Percentiles rank a stretch among this genome's conserved stretches.
Conservation (phyloP, 139 green algal genomes). For the Coelastrella sp. region DNA sequence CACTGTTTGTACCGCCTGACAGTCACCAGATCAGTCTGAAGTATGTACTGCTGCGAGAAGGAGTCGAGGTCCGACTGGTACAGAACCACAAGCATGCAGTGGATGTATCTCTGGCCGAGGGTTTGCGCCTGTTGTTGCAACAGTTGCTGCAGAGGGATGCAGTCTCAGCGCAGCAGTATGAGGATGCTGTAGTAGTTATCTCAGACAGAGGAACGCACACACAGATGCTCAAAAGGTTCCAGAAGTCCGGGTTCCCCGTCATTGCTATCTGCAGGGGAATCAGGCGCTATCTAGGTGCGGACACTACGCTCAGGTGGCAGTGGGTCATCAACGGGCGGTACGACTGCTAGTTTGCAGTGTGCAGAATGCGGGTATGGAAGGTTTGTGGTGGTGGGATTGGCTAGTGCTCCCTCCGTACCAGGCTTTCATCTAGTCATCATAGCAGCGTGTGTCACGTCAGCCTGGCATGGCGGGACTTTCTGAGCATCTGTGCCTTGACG, state of each 20-base stretch:
- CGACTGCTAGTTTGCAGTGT: background rate
- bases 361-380: too few relatives aligned
- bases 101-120: background rate
- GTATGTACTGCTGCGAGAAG: slow-evolving; percentile 39
- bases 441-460: too few relatives aligned
- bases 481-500: too few relatives aligned
- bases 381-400: too few relatives aligned
- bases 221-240: background rate
- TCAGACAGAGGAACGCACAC: slow-evolving; percentile 8
- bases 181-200: slow-evolving; percentile 15
- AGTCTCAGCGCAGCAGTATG: background rate
- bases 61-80: slow-evolving; percentile 28
- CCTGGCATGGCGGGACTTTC: too few relatives aligned
- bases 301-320: slow-evolving; percentile 24
- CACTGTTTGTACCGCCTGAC: slow-evolving; percentile 10
- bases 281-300: background rate
- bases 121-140: slow-evolving; percentile 11
- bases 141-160: slow-evolving; percentile 9
- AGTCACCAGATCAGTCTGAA: slow-evolving; percentile 30
- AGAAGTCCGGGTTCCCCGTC: background rate
- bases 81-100: slow-evolving; percentile 34
- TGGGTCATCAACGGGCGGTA: slow-evolving; percentile 22
- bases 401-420: too few relatives aligned
- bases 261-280: background rate
- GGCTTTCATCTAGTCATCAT: too few relatives aligned